Conservation (phyloP, 2,329 filamentous ascomycete species). For the Dothiorella sarmentorum region DNA sequence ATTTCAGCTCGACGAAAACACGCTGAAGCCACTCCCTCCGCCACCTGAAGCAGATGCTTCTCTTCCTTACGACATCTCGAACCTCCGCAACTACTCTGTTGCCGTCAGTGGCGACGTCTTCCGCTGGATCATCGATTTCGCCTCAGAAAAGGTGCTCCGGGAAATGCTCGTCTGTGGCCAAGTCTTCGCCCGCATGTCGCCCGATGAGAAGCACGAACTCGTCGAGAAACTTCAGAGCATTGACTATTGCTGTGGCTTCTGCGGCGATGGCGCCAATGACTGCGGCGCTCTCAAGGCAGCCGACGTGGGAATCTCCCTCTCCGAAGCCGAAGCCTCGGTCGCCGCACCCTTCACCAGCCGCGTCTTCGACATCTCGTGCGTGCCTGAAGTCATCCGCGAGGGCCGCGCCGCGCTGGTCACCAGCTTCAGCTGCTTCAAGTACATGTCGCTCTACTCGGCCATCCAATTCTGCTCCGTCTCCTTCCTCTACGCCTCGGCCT, state of each 20-base stretch:
- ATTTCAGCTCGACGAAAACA: slow-evolving; percentile 74
- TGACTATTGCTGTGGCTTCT: slow-evolving; percentile 93
- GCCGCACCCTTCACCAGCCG: slow-evolving; percentile 97
- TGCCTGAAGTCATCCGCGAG: slow-evolving; percentile 88
- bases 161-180: slow-evolving; percentile 88
- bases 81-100: slow-evolving; percentile 79
- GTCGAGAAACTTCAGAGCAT: slow-evolving; percentile 96
- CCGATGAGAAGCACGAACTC: slow-evolving; percentile 96
- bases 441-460: slow-evolving; percentile 98
- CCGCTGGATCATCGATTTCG: slow-evolving; percentile 93
- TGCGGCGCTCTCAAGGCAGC: slow-evolving; percentile 95
- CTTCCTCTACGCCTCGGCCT: slow-evolving; percentile 90
- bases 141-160: slow-evolving; percentile 72
- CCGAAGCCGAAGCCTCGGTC: slow-evolving; percentile 94
- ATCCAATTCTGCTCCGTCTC: slow-evolving; percentile 98
- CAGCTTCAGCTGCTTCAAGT: slow-evolving; percentile 99
- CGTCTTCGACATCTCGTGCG: slow-evolving; percentile 93
- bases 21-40: slow-evolving; percentile 71
- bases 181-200: slow-evolving; percentile 97
- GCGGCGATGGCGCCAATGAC: slow-evolving; percentile 95
- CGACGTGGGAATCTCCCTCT: slow-evolving; percentile 94
- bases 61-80: slow-evolving; percentile 77
- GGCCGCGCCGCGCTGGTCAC: slow-evolving; percentile 94
- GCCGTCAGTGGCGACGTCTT: slow-evolving; percentile 93
- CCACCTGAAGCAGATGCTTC: slow-evolving; percentile 74